Conservation (phyloP, 1,284 basidiomycete genomes). For the Microstroma glucosiphilum region DNA sequence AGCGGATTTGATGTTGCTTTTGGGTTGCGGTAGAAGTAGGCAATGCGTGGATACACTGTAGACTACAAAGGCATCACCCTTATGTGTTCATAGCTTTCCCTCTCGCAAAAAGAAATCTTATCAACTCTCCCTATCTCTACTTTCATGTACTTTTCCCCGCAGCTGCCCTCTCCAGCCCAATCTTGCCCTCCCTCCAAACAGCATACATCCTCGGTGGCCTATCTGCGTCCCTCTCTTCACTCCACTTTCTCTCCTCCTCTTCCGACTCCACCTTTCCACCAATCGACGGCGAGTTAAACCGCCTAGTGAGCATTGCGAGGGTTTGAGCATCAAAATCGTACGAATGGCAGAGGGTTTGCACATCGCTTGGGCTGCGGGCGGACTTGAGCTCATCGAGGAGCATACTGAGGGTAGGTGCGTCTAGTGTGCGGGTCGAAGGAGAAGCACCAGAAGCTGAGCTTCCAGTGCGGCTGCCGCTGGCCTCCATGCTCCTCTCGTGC, state of each 20-base stretch:
- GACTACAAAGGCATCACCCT: too few relatives aligned
- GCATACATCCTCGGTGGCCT: not conserved
- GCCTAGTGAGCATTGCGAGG: not conserved
- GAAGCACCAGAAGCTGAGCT: not conserved
- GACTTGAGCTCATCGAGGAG: conserved; percentile 1
- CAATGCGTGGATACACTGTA: too few relatives aligned
- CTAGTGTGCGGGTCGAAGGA: not conserved
- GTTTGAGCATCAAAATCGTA: not conserved
- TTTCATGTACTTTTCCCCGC: not conserved
- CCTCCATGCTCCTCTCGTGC: not conserved
- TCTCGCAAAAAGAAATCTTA: too few relatives aligned
- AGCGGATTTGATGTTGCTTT: not conserved
- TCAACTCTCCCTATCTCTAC: too few relatives aligned
- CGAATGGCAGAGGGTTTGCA: not conserved
- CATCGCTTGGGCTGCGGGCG: not conserved
- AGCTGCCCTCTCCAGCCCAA: not conserved
- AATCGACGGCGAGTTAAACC: not conserved
- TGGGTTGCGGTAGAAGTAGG: too few relatives aligned
- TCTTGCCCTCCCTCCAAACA: not conserved
- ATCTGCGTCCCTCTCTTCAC: not conserved
- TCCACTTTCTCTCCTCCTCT: not conserved
- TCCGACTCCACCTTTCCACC: not conserved
- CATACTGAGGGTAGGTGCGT: not conserved
- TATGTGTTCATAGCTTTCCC: too few relatives aligned
- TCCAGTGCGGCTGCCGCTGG: not conserved